Conservation (phyloP, 2,329 filamentous ascomycete species). For the Botrytis hyacinthi region DNA sequence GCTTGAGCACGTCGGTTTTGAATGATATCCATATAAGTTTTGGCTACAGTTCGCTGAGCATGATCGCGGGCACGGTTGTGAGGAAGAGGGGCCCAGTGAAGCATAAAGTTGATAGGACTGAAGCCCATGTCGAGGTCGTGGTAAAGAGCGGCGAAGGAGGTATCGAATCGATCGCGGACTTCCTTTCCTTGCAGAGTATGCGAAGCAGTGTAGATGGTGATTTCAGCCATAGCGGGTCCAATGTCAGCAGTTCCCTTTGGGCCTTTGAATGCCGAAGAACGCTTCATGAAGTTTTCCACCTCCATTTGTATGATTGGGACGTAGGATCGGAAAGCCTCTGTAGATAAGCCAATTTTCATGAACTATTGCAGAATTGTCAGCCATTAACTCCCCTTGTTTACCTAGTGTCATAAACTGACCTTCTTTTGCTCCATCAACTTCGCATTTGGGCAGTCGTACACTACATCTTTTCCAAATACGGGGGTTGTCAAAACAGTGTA, state of each 20-base stretch:
- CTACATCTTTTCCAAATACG: slow-evolving; percentile 79
- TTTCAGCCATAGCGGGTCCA: slow-evolving; percentile 73
- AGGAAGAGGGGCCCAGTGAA: slow-evolving; percentile 85
- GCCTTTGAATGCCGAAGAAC: slow-evolving; percentile 63
- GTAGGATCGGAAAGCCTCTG: slow-evolving; percentile 71
- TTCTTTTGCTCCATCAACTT: slow-evolving; percentile 98
- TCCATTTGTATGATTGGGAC: slow-evolving; percentile 76
- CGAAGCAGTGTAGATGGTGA: slow-evolving; percentile 87
- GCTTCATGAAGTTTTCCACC: slow-evolving; percentile 70
- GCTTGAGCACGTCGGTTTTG: slow-evolving; percentile 56
- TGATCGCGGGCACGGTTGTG: slow-evolving; percentile 80
- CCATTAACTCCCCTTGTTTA: slow-evolving; percentile 25
- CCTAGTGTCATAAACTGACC: slow-evolving; percentile 49
- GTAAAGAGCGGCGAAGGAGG: slow-evolving; percentile 76
- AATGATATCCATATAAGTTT: slow-evolving; percentile 81
- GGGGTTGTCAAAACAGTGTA: slow-evolving; percentile 74
- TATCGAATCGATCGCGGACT: slow-evolving; percentile 77
- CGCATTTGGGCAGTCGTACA: slow-evolving; percentile 86
- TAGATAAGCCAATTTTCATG: slow-evolving; percentile 77
- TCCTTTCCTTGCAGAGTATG: slow-evolving; percentile 82
- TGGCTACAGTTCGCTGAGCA: slow-evolving; percentile 76
- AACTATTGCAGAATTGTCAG: slow-evolving; percentile 49
- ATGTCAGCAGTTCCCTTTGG: slow-evolving; percentile 69
- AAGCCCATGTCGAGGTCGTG: slow-evolving; percentile 91
- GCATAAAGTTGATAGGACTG: slow-evolving; percentile 83